Percentiles rank a stretch among this genome's conserved stretches.
Conservation (phyloP, 345 rosid species). For the Lepidium didymum region DNA sequence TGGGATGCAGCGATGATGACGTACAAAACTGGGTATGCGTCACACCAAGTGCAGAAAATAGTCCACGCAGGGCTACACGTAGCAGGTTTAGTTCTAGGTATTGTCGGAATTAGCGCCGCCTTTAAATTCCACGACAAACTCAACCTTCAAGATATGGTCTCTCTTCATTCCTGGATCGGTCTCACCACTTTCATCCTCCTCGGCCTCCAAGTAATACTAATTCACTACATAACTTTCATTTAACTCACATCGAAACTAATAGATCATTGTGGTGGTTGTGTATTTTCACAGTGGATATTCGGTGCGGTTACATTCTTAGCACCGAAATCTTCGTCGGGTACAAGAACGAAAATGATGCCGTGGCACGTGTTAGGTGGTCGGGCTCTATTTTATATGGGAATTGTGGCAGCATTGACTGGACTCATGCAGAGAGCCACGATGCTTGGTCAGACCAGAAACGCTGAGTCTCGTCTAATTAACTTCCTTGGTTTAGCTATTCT, state of each 20-base stretch:
- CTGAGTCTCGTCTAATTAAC: constrained; percentile 62
- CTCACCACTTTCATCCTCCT: constrained; percentile 50
- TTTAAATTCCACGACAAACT: constrained; percentile 72
- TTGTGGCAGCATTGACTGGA: constrained; percentile 81
- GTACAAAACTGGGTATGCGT: constrained; percentile 45
- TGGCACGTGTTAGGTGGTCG: constrained; percentile 77
- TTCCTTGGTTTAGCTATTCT: constrained; percentile 57
- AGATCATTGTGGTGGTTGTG: background rate
- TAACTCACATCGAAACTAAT: background rate
- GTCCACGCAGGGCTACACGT: constrained; percentile 58
- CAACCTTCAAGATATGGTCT: constrained; percentile 36
- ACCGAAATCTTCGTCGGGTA: background rate
- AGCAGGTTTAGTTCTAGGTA: constrained; percentile 46
- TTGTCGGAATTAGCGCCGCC: constrained; percentile 64
- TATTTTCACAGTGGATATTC: constrained; percentile 50
- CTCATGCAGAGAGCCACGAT: constrained; percentile 46
- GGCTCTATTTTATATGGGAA: constrained; percentile 58
- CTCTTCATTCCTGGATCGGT: constrained; percentile 91
- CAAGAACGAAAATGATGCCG: constrained; percentile 40
- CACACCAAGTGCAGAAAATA: constrained; percentile 33
- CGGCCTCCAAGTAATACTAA: constrained; percentile 50
- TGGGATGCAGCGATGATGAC: constrained; percentile 66
- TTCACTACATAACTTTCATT: background rate
- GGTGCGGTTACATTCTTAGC: constrained; percentile 47
- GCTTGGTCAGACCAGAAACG: constrained; percentile 1